Evolutionary conservation across 805 yeast species (phyloP).

Genomic region (Saccharomycopsis selenospora): DNA sequence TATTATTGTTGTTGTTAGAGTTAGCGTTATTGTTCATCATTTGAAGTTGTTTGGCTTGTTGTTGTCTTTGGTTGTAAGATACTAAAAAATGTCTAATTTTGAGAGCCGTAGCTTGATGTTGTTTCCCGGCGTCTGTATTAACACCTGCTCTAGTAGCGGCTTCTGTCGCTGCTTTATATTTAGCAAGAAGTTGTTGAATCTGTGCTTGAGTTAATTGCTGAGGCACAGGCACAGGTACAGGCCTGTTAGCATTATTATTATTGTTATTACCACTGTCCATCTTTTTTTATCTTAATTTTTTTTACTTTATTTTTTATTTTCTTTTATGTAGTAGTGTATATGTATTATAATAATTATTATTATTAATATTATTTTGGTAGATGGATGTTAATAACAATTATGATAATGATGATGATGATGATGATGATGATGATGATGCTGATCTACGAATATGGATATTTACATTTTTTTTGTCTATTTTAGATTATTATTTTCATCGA

Average conservation of each 20-base stretch:
- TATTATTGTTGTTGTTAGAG: slow-evolving; percentile 2
- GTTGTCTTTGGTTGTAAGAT: slow-evolving; percentile 7
- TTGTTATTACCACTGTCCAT: neutral
- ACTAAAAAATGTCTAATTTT: slow-evolving; percentile 15
- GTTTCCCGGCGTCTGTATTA: slow-evolving; percentile 12
- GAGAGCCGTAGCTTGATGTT: slow-evolving; percentile 15
- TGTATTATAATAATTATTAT: too few species aligned
- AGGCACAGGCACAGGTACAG: neutral
- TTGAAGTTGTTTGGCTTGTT: neutral
- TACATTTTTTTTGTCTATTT: too few species aligned
- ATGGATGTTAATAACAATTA: too few species aligned
- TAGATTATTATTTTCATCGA: too few species aligned
- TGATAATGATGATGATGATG: too few species aligned
- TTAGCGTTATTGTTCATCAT: neutral
- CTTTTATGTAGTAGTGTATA: too few species aligned
- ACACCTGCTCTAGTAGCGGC: slow-evolving; percentile 9
- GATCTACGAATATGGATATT: too few species aligned
- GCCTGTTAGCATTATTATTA: neutral
- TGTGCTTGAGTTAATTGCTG: slow-evolving; percentile 12
- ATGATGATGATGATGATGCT: too few species aligned
- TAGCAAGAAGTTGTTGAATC: slow-evolving; percentile 12
- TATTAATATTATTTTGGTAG: too few species aligned
- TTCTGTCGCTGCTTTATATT: slow-evolving; percentile 10
- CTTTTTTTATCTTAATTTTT: too few species aligned
- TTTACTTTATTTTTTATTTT: too few species aligned